These are phyloP conservation scores for Stentor coeruleus DNA, from an alignment of 73 alveolate species.

Conservation along the genomic window DNA sequence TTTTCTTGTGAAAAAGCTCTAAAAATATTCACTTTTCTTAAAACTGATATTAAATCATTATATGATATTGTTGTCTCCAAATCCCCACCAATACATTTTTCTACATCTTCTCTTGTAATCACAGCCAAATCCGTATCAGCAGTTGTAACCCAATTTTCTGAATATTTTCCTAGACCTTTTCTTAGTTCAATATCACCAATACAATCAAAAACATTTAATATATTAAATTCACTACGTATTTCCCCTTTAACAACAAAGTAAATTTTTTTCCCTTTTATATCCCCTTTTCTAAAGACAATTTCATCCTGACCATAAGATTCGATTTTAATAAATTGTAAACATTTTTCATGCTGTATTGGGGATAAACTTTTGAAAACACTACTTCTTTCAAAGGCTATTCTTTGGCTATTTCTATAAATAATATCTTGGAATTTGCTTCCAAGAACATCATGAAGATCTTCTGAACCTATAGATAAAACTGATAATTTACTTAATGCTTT, in stretches of 20 bases:
- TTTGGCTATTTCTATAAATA: neutral
- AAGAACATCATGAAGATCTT: neutral
- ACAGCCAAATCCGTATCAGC: conserved; percentile 49
- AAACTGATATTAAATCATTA: conserved; percentile 32
- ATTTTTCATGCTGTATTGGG: conserved; percentile 31
- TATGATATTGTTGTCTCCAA: neutral
- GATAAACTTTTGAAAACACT: conserved; percentile 4
- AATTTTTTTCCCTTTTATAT: conserved; percentile 30
- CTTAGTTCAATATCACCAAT: conserved; percentile 20
- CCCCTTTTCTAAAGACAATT: conserved; percentile 30
- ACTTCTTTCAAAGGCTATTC: conserved; percentile 21
- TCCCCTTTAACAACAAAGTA: conserved; percentile 38
- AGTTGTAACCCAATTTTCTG: conserved; percentile 26
- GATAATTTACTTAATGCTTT: neutral
- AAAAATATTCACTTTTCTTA: conserved; percentile 38
- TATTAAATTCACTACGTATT: neutral
- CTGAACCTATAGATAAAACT: neutral
- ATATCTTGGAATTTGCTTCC: conserved; percentile 27
- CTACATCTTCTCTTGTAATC: conserved; percentile 35
- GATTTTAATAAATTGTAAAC: conserved; percentile 25
- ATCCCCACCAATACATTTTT: conserved; percentile 33
- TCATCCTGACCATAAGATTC: conserved; percentile 28
- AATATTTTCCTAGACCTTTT: neutral
- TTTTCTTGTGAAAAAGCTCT: neutral
- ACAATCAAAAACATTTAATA: conserved; percentile 15